Conservation (phyloP, 2,329 filamentous ascomycete species). For the Penicillium aurantiogriseum region DNA sequence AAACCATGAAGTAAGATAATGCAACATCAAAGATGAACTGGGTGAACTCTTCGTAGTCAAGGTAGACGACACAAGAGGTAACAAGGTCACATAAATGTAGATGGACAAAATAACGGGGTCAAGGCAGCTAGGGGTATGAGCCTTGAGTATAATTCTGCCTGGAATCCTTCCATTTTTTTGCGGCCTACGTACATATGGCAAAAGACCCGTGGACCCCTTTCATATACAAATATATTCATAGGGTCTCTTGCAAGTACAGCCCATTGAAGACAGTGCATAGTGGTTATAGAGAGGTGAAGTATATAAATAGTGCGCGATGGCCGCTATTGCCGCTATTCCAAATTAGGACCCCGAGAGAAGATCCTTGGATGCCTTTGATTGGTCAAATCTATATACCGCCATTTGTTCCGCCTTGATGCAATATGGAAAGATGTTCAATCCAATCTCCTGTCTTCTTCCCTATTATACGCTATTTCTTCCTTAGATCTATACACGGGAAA, state of each 20-base stretch:
- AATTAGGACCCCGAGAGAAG: neutral
- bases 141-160: too few relatives aligned
- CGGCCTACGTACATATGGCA: too few relatives aligned
- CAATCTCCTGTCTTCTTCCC: too few relatives aligned
- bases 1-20: neutral
- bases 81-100: too few relatives aligned
- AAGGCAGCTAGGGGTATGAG: too few relatives aligned
- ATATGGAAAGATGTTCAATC: neutral
- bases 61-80: too few relatives aligned
- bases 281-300: neutral
- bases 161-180: too few relatives aligned
- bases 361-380: neutral
- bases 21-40: neutral
- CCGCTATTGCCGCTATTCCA: slow-evolving; percentile 3
- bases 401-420: neutral
- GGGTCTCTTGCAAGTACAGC: neutral
- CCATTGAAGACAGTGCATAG: too few relatives aligned
- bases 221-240: neutral
- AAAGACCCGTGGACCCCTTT: neutral
- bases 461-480: neutral
- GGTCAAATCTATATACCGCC: neutral
- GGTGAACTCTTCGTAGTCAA: too few relatives aligned
- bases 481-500: neutral
- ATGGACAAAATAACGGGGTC: too few relatives aligned
- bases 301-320: neutral